Evolutionary conservation across 352 stramenopile genomes (phyloP).

Genomic region (Phytophthora citricola): DNA sequence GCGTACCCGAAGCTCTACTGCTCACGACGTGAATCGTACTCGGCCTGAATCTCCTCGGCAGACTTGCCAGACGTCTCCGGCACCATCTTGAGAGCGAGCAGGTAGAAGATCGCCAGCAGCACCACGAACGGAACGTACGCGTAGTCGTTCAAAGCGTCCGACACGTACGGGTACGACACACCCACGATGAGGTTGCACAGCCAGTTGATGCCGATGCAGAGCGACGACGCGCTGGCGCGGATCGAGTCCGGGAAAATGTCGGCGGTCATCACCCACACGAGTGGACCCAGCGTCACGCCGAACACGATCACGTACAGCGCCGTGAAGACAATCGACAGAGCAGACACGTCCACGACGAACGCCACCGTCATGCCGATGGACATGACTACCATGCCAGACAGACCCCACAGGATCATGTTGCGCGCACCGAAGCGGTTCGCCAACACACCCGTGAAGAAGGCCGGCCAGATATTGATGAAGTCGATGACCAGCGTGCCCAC

Average conservation of each 20-base stretch:
- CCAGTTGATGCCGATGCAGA: conserved; percentile 2
- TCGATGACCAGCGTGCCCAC: background rate
- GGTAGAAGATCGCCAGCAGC: background rate
- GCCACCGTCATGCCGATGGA: conserved; percentile 1
- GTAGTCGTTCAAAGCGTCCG: conserved; percentile 1
- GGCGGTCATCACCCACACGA: conserved; percentile 1
- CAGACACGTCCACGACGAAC: conserved; percentile 1
- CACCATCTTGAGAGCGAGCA: background rate
- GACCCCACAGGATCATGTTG: background rate
- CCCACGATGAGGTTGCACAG: conserved; percentile 2
- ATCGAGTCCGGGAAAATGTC: conserved; percentile 1
- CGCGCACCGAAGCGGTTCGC: background rate
- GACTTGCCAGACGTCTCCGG: conserved; percentile 1
- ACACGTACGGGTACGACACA: conserved; percentile 2
- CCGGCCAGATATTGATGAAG: background rate
- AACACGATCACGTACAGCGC: conserved; percentile 2
- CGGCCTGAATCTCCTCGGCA: background rate
- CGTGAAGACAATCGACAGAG: conserved; percentile 1
- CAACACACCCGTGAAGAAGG: conserved; percentile 1
- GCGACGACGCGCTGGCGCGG: background rate
- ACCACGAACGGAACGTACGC: conserved; percentile 2
- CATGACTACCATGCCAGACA: background rate
- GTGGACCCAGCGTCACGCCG: background rate
- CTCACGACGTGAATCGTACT: background rate
- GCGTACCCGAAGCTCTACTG: background rate